phyloP scores from a whole-genome alignment of 148 eudicot species.

The Tetragonia tetragonoides region DNA sequence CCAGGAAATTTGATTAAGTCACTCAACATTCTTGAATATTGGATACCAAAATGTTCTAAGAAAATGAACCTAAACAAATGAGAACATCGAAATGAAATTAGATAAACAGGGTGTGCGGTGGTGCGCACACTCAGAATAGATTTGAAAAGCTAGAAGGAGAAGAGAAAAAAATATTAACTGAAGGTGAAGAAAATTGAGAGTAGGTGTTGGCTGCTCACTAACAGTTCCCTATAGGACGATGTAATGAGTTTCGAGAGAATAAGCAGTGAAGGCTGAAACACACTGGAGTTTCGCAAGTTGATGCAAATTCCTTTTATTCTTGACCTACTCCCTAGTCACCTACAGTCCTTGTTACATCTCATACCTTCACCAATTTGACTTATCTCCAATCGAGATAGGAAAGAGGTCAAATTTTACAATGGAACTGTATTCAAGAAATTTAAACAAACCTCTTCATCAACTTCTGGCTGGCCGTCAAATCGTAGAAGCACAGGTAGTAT shows the following conservation, averaged over 20 bases:
- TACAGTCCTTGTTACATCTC: conserved; percentile 1
- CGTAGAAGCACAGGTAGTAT: conserved; percentile 87
- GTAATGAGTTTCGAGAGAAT: not conserved
- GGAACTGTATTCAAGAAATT: not conserved
- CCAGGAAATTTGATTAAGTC: not conserved
- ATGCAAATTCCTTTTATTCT: not conserved
- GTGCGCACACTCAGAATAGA: too few species aligned
- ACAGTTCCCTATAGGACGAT: not conserved
- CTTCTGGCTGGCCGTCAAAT: conserved; percentile 92
- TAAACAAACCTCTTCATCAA: conserved; percentile 78
- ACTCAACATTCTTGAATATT: not conserved
- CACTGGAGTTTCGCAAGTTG: not conserved
- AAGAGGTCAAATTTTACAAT: not conserved
- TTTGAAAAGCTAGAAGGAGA: not conserved
- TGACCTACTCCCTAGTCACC: not conserved
- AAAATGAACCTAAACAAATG: not conserved
- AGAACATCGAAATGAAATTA: not conserved
- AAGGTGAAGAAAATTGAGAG: not conserved
- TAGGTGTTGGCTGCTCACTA: not conserved
- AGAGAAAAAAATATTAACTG: not conserved
- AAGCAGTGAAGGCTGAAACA: not conserved
- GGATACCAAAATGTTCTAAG: not conserved
- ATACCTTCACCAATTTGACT: conserved; percentile 8
- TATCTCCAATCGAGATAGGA: not conserved
- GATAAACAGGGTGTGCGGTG: too few species aligned